Conservation (phyloP, 2,329 filamentous ascomycete species). For the Neofusicoccum sp. region DNA sequence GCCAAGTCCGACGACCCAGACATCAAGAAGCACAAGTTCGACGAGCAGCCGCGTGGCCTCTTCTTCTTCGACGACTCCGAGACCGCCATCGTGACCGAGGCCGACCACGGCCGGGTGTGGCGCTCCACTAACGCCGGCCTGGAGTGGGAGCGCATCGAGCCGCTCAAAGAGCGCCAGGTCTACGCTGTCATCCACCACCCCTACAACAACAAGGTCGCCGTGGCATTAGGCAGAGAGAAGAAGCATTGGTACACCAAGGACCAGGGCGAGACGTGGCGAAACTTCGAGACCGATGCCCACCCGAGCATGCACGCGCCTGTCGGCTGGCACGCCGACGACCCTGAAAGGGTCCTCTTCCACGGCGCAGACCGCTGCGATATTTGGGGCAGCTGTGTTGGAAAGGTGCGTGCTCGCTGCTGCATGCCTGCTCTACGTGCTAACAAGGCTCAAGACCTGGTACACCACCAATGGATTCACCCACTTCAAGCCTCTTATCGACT, state of each 20-base stretch:
- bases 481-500: conserved; percentile 65
- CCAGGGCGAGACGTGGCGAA: conserved; percentile 77
- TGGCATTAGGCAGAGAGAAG: conserved; percentile 69
- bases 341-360: conserved; percentile 83
- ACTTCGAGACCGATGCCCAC: conserved; percentile 63
- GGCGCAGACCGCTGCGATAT: conserved; percentile 42
- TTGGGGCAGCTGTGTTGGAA: conserved; percentile 42
- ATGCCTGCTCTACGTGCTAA: conserved; percentile 27
- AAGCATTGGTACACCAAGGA: conserved; percentile 84
- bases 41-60: conserved; percentile 61
- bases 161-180: conserved; percentile 63
- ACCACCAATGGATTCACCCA: conserved; percentile 83
- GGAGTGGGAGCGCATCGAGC: conserved; percentile 69
- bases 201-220: conserved; percentile 76
- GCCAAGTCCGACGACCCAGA: conserved; percentile 64
- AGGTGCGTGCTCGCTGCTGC: conserved; percentile 68
- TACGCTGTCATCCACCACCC: conserved; percentile 73
- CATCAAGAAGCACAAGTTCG: conserved; percentile 65
- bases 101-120: conserved; percentile 65
- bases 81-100: conserved; percentile 74
- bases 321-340: conserved; percentile 80
- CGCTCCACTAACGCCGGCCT: conserved; percentile 81
- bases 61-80: conserved; percentile 93
- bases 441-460: conserved; percentile 58
- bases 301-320: conserved; percentile 64